Conservation (phyloP, 768 basidiomycete genomes). For the Mycena kentingensis region DNA sequence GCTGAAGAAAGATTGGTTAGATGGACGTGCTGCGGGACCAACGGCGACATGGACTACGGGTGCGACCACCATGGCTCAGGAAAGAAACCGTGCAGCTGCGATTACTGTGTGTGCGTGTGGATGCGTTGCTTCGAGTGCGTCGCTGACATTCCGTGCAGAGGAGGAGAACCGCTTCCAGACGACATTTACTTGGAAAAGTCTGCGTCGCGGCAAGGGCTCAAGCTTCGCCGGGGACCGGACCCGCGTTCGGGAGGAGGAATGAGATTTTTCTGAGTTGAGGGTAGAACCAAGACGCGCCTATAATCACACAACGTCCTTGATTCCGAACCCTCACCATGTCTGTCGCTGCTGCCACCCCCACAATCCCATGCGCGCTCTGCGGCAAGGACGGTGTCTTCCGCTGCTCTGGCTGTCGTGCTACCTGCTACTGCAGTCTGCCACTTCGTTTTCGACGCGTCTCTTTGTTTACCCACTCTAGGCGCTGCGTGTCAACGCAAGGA, state of each 20-base stretch:
- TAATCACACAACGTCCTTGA: background rate
- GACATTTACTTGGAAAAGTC: no score
- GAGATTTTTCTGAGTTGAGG: no score
- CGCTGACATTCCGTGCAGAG: no score
- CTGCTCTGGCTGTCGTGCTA: background rate
- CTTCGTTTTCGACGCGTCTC: background rate
- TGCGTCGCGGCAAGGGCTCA: no score
- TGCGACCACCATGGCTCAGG: conserved; percentile 45
- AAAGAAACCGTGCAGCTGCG: conserved; percentile 37
- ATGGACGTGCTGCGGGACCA: conserved; percentile 43
- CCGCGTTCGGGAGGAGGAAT: no score
- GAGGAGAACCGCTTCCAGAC: no score
- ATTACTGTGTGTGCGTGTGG: conserved; percentile 41
- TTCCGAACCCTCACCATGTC: background rate
- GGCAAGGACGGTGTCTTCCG: background rate
- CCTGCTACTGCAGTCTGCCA: background rate
- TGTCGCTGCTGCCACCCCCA: no score
- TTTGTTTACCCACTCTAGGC: background rate
- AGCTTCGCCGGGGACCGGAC: no score
- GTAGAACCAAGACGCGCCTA: no score
- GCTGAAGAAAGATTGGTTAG: no score
- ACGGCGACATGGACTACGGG: conserved; percentile 35
- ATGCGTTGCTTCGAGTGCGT: no score
- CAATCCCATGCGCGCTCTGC: background rate
- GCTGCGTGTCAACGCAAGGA: conserved; percentile 30